phyloP scores from a whole-genome alignment of 495 filamentous ascomycete species.

The Xylaria sp. region DNA sequence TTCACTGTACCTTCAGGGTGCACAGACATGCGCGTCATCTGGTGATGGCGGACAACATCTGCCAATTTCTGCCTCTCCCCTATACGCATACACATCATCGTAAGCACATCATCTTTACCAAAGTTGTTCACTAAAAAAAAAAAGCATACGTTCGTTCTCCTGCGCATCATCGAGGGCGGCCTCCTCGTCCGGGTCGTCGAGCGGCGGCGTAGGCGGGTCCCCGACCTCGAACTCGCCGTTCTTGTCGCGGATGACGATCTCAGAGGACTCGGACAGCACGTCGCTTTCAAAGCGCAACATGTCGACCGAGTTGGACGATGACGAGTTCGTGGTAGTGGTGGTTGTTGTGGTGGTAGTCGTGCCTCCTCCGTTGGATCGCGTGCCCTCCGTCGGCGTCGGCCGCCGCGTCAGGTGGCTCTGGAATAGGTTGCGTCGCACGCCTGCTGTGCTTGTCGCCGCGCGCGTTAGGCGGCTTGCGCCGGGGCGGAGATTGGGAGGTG shows the following conservation, averaged over 20 bases:
- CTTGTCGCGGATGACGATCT: conserved; percentile 78
- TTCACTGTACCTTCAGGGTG: conserved; percentile 69
- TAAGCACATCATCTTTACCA: conserved; percentile 1
- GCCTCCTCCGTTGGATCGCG: background rate
- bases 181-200: conserved; percentile 62
- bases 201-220: conserved; percentile 62
- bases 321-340: conserved; percentile 2
- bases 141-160: conserved; percentile 49
- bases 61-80: conserved; percentile 57
- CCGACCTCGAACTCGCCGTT: conserved; percentile 78
- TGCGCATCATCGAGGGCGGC: conserved; percentile 51
- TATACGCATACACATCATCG: conserved; percentile 23
- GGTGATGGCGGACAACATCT: conserved; percentile 62
- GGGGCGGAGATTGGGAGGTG: conserved; percentile 33
- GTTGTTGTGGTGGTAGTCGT: background rate
- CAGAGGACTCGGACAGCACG: conserved; percentile 56
- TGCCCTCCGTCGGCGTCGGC: conserved; percentile 53
- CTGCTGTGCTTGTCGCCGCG: conserved; percentile 31
- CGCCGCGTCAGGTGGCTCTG: conserved; percentile 72
- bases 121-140: background rate
- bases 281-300: conserved; percentile 42
- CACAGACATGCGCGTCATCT: conserved; percentile 66
- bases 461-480: conserved; percentile 31
- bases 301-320: conserved; percentile 33
- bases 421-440: conserved; percentile 77